Base-by-base conservation (phyloP, 1,284 basidiomycete species). In the Moesziomyces sp. region DNA sequence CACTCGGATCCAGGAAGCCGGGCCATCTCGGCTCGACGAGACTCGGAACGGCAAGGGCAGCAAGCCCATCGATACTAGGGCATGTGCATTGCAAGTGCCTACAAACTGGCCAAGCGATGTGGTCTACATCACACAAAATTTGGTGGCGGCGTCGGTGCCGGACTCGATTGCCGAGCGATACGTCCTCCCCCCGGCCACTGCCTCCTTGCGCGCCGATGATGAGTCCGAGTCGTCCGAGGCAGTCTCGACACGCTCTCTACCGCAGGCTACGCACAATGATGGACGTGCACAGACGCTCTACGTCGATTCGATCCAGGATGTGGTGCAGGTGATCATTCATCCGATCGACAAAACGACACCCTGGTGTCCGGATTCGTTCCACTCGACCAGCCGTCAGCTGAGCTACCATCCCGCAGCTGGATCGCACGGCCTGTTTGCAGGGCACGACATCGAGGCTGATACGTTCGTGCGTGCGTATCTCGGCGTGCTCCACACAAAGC, bases 341-440 rank as follows among this genome's bases (percentile, higher is more conserved):
- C 38, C 40, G 0, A 57, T 73, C 14, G 58, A 68, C 46, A 21
- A 45, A 18, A 11, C 16, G 0, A 60, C 70, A 6, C 56, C 70
- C 0, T 73, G 58, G 58, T 42, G 42, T 48, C 51, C 59, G 8
- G 64, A 62, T 9, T 67, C 58, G 0, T 73, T 50, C 40, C 70
- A 73, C 35, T 67, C 70, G 5, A 67, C 54, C 19, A 59, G 55
- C 18, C 59, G 60, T 21, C 51, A 58, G 10, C 59, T 76, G n/a
- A 57, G 23, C 24, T 46, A 24, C 19, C 93, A 94, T 85, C 93
- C 93, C 23, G 91, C 93, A n/a, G 81, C 84, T 57, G 92, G 93
- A 0, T 94, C 97, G 81, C 86, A 85, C 73, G 94, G 94, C 0
- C 87, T 97, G 16, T 95, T 95, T 83, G 90, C 93, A 8, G 85